Evolutionary conservation across 2,329 filamentous ascomycete genomes (phyloP).

Genomic region (Myriosclerotinia curreyana): DNA sequence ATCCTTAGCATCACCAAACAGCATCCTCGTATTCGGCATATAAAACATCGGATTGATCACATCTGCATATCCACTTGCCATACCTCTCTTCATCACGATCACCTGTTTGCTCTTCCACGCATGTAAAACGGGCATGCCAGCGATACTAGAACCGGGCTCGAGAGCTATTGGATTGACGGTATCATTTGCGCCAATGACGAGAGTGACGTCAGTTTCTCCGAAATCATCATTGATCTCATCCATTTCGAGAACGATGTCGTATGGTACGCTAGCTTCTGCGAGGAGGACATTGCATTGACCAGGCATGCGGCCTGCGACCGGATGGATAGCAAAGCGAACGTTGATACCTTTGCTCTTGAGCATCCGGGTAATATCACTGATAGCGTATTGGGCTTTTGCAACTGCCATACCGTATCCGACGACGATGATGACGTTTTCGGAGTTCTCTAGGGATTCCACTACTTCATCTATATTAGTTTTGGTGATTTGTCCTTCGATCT

Average conservation of each 20-base stretch:
- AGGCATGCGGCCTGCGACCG: constrained; percentile 87
- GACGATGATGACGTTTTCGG: constrained; percentile 77
- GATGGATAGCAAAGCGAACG: constrained; percentile 86
- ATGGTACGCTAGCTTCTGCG: constrained; percentile 82
- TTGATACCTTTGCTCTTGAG: constrained; percentile 73
- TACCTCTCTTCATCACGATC: constrained; percentile 87
- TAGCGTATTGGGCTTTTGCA: constrained; percentile 87
- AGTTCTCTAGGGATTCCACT: constrained; percentile 69
- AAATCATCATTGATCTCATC: constrained; percentile 96
- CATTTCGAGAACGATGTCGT: constrained; percentile 92
- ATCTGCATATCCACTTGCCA: constrained; percentile 87
- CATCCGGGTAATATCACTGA: constrained; percentile 74
- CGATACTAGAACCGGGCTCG: constrained; percentile 78
- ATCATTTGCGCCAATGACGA: constrained; percentile 90
- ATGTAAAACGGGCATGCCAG: constrained; percentile 88
- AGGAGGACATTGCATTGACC: constrained; percentile 90
- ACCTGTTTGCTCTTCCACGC: constrained; percentile 94
- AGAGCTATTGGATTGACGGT: constrained; percentile 89
- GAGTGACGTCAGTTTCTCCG: constrained; percentile 75
- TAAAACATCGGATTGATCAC: constrained; percentile 93
- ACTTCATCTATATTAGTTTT: constrained; percentile 79
- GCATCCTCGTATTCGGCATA: constrained; percentile 85
- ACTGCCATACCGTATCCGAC: constrained; percentile 95
- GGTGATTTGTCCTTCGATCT: constrained; percentile 76
- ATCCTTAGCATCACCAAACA: constrained; percentile 85